Conservation (phyloP, 129 eudicot genomes). For the Lonicera japonica region DNA sequence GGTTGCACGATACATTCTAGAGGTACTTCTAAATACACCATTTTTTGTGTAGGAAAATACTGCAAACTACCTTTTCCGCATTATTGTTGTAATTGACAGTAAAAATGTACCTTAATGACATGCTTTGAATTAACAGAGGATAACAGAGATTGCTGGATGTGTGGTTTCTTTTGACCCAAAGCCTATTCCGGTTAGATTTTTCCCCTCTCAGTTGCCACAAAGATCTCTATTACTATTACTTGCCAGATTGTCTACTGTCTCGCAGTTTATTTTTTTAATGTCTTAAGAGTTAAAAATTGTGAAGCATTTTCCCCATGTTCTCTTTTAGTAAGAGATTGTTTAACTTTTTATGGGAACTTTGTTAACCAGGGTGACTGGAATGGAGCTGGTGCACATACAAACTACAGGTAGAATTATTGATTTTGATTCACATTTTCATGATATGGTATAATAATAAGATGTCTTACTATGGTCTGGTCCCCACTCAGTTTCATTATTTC, state of each 20-base stretch:
- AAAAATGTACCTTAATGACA: not conserved
- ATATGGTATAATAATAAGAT: too few relatives aligned
- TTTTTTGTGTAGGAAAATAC: not conserved
- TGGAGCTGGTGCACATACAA: constrained; percentile 89
- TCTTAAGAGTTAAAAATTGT: too few relatives aligned
- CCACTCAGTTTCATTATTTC: too few relatives aligned
- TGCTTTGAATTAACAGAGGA: constrained; percentile 37
- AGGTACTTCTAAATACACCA: constrained; percentile 32
- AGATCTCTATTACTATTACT: not conserved
- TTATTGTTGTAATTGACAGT: not conserved
- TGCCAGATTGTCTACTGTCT: too few relatives aligned
- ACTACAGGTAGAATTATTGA: constrained; percentile 51
- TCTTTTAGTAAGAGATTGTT: not conserved
- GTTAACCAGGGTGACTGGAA: constrained; percentile 73
- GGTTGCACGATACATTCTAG: constrained; percentile 83
- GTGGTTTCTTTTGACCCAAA: constrained; percentile 76
- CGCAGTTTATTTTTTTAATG: too few relatives aligned
- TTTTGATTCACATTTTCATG: too few relatives aligned
- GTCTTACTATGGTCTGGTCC: too few relatives aligned
- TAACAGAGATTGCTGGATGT: constrained; percentile 72
- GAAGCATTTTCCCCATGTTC: not conserved
- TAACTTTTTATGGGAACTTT: not conserved
- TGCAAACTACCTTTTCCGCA: too few relatives aligned
- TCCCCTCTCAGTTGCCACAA: not conserved
- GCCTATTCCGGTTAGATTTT: constrained; percentile 43